These are phyloP conservation scores for Saturnispora diversa DNA, from an alignment of 805 yeast species.

Conservation along the genomic window DNA sequence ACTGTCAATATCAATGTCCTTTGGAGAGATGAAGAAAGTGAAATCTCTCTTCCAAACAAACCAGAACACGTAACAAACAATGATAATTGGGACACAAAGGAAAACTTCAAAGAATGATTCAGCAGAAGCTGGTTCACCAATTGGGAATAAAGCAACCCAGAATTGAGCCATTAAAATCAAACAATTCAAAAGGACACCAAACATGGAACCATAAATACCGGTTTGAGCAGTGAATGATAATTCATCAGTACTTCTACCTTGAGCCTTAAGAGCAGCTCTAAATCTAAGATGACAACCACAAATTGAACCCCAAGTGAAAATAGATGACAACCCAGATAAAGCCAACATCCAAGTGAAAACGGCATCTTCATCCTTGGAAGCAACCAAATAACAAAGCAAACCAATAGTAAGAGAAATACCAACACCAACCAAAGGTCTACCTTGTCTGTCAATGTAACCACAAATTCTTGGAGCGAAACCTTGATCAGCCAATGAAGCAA, in stretches of 20 bases:
- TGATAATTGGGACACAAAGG: constrained; percentile 53
- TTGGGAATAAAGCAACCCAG: constrained; percentile 73
- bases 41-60: constrained; percentile 36
- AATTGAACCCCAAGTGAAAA: constrained; percentile 71
- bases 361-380: constrained; percentile 42
- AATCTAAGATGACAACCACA: constrained; percentile 60
- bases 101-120: constrained; percentile 52
- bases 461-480: constrained; percentile 56
- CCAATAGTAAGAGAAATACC: constrained; percentile 44
- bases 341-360: constrained; percentile 70
- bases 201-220: constrained; percentile 59
- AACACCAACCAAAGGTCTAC: constrained; percentile 72
- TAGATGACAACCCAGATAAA: constrained; percentile 64
- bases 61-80: constrained; percentile 36
- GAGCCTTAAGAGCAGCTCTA: constrained; percentile 53
- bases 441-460: constrained; percentile 62
- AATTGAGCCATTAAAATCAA: constrained; percentile 65
- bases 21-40: constrained; percentile 36
- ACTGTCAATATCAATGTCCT: constrained; percentile 48
- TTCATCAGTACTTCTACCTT: constrained; percentile 60
- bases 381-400: constrained; percentile 51
- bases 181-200: constrained; percentile 49
- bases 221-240: constrained; percentile 55
- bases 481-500: constrained; percentile 59
- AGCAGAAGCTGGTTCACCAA: constrained; percentile 44